Conservation (phyloP, 2,329 filamentous ascomycete species). For the Penicillium sp. region DNA sequence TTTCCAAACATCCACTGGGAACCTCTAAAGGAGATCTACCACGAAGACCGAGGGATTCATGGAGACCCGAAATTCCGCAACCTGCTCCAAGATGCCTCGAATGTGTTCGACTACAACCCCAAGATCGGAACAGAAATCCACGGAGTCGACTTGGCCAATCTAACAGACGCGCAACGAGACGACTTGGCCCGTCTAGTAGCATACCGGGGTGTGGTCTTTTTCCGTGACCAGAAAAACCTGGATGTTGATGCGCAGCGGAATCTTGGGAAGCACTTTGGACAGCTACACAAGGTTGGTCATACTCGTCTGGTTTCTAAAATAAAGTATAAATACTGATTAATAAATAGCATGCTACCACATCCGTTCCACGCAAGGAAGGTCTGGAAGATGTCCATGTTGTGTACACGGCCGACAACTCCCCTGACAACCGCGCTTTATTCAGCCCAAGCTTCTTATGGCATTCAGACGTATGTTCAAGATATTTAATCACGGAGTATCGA, state of each 20-base stretch:
- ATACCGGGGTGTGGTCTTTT: conserved; percentile 59
- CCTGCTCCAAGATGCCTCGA: conserved; percentile 53
- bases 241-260: conserved; percentile 55
- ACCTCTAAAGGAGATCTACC: conserved; percentile 49
- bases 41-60: conserved; percentile 55
- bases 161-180: conserved; percentile 55
- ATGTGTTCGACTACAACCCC: conserved; percentile 58
- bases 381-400: conserved; percentile 60
- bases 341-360: conserved; percentile 53
- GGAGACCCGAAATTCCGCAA: conserved; percentile 58
- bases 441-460: conserved; percentile 59
- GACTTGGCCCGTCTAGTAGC: conserved; percentile 57
- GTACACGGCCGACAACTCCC: conserved; percentile 54
- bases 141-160: conserved; percentile 52
- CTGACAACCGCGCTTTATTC: conserved; percentile 57
- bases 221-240: conserved; percentile 57
- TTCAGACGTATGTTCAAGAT: conserved; percentile 47
- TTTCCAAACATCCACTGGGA: conserved; percentile 58
- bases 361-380: conserved; percentile 50
- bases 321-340: neutral
- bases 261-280: conserved; percentile 55
- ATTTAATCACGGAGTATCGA: neutral
- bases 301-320: neutral
- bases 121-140: conserved; percentile 58
- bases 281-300: conserved; percentile 48